phyloP scores from a whole-genome alignment of 805 yeast species.

The Metschnikowia arizonensis region DNA sequence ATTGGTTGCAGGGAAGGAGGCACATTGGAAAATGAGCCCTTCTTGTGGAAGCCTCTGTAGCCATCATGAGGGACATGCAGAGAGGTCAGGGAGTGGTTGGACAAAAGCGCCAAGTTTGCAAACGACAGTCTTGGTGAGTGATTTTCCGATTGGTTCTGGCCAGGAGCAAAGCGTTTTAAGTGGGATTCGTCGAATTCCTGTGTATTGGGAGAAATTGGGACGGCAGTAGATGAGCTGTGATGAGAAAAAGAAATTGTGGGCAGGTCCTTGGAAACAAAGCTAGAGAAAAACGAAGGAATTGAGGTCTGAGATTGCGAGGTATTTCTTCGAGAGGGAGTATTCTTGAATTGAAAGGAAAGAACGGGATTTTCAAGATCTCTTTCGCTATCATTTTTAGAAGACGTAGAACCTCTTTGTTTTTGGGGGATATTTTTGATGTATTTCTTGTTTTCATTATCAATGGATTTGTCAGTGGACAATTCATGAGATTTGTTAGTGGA shows the following conservation, averaged over 20 bases:
- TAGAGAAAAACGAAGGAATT: conserved; percentile 3
- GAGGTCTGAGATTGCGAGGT: conserved; percentile 7
- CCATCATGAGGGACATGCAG: conserved; percentile 16
- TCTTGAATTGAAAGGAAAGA: conserved; percentile 9
- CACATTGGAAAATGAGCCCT: conserved; percentile 26
- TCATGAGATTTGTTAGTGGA: neutral
- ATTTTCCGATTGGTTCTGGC: conserved; percentile 11
- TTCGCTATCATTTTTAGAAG: neutral
- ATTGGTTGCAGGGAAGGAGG: conserved; percentile 51
- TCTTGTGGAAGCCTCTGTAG: conserved; percentile 40
- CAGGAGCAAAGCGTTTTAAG: neutral
- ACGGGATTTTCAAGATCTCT: conserved; percentile 2
- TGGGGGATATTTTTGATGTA: neutral
- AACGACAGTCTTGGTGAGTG: conserved; percentile 17
- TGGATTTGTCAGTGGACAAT: neutral
- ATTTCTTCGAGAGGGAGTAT: conserved; percentile 2
- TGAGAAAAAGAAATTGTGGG: neutral
- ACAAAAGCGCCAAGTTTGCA: conserved; percentile 7
- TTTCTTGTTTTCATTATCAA: neutral
- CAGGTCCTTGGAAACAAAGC: conserved; percentile 1
- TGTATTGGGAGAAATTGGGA: conserved; percentile 9
- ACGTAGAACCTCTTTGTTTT: neutral
- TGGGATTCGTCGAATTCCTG: conserved; percentile 7
- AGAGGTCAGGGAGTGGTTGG: neutral
- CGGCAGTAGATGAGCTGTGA: neutral